Conservation (phyloP, 257 asterid species). For the Agastache rugosa region DNA sequence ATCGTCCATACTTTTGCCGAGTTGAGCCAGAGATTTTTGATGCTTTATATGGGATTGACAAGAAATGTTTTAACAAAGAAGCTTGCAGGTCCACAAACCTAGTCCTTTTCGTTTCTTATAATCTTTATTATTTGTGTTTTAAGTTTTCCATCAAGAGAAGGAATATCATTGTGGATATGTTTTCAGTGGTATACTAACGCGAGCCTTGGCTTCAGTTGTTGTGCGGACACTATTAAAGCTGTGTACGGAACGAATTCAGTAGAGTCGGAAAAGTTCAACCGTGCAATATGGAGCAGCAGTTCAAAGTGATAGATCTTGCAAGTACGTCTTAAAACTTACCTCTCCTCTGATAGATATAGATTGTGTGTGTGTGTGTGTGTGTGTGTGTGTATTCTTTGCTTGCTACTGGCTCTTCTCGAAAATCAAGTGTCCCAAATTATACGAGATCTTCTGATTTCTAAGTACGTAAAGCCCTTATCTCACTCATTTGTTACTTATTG, state of each 20-base stretch:
- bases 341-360: not conserved
- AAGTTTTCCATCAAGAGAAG: not conserved
- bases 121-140: conserved; percentile 18
- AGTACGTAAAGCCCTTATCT: not conserved
- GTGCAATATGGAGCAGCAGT: conserved; percentile 58
- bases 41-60: conserved; percentile 71
- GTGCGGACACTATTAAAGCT: conserved; percentile 83
- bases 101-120: not conserved
- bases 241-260: conserved; percentile 67
- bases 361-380: not conserved
- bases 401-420: not conserved
- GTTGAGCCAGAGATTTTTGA: conserved; percentile 79
- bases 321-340: conserved; percentile 22
- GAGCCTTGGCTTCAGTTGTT: conserved; percentile 56
- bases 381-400: not conserved
- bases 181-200: not conserved
- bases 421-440: not conserved
- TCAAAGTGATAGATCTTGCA: conserved; percentile 36
- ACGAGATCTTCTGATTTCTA: not conserved
- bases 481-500: not conserved
- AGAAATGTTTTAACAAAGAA: conserved; percentile 83
- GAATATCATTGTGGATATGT: not conserved
- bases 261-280: conserved; percentile 74
- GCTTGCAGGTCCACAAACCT: conserved; percentile 81
- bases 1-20: conserved; percentile 90